Conservation (phyloP, 345 rosid species). For the Cochlearia excelsa region DNA sequence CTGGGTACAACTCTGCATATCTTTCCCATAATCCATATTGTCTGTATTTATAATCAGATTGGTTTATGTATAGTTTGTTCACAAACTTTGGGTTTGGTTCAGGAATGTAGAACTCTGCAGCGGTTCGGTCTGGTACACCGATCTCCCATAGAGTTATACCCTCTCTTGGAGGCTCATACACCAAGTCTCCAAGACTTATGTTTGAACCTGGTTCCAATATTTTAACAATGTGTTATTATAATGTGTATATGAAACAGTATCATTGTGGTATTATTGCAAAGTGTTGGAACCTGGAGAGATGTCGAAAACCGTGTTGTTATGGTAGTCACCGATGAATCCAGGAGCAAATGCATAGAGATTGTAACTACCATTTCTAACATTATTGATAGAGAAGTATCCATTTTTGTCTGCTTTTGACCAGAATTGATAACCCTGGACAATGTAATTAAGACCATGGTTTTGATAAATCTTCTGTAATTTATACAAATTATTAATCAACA, state of each 20-base stretch:
- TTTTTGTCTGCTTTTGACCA: conserved; percentile 61
- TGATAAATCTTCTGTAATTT: too few relatives aligned
- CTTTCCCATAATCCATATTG: conserved; percentile 97
- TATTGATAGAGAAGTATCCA: conserved; percentile 55
- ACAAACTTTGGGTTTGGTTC: conserved; percentile 58
- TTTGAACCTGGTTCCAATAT: conserved; percentile 39
- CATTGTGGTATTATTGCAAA: not conserved
- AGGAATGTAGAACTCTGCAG: conserved; percentile 80
- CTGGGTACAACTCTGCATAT: conserved; percentile 71
- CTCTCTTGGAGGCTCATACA: conserved; percentile 76
- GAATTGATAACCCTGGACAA: conserved; percentile 77
- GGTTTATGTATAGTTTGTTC: conserved; percentile 62
- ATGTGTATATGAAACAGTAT: not conserved
- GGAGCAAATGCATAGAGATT: conserved; percentile 70
- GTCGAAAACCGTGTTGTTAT: conserved; percentile 40
- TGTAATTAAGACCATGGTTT: not conserved
- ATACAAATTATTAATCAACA: too few relatives aligned
- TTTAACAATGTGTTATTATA: not conserved
- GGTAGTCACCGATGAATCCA: conserved; percentile 84
- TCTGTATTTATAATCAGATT: conserved; percentile 50
- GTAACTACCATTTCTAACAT: conserved; percentile 54
- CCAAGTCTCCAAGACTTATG: conserved; percentile 51
- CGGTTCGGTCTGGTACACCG: conserved; percentile 81
- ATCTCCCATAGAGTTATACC: conserved; percentile 95
- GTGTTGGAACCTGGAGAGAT: conserved; percentile 49